phyloP scores from a whole-genome alignment of 2,329 filamentous ascomycete genomes.

The Penicillium griseofulvum region DNA sequence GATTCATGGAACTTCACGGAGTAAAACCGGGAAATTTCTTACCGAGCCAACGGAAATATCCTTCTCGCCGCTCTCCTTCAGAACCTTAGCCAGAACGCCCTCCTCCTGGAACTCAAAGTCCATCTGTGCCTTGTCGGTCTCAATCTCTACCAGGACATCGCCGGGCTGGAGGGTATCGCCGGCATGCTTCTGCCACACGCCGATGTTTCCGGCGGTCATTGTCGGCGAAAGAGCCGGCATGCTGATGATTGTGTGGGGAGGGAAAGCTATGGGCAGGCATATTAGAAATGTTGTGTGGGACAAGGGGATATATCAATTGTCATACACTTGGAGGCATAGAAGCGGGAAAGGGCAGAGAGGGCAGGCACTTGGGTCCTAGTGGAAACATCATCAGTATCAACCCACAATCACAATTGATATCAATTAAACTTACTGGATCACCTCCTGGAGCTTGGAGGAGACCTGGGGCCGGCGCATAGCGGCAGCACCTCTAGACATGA shows the following conservation, averaged over 20 bases:
- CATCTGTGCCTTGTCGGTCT: conserved; percentile 99
- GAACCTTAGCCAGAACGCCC: conserved; percentile 87
- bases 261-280: conserved; percentile 66
- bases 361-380: conserved; percentile 48
- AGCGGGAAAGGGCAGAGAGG: conserved; percentile 61
- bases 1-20: conserved; percentile 12
- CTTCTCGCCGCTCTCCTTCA: conserved; percentile 91
- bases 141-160: conserved; percentile 95
- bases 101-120: conserved; percentile 99
- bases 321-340: conserved; percentile 69
- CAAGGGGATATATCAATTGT: conserved; percentile 11
- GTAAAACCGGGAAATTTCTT: conserved; percentile 48
- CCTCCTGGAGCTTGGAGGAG: conserved; percentile 45
- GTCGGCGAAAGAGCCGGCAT: conserved; percentile 98
- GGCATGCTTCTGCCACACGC: conserved; percentile 94
- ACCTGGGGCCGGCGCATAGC: conserved; percentile 47
- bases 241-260: conserved; percentile 89
- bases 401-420: neutral
- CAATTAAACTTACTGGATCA: conserved; percentile 37
- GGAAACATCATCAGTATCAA: conserved; percentile 21
- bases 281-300: conserved; percentile 10
- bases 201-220: conserved; percentile 96
- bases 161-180: conserved; percentile 85
- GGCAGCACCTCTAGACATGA: conserved; percentile 41
- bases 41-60: conserved; percentile 93